These are phyloP conservation scores for Aspergillus tanneri DNA, from an alignment of 2,329 filamentous ascomycete genomes.

Conservation along the genomic window DNA sequence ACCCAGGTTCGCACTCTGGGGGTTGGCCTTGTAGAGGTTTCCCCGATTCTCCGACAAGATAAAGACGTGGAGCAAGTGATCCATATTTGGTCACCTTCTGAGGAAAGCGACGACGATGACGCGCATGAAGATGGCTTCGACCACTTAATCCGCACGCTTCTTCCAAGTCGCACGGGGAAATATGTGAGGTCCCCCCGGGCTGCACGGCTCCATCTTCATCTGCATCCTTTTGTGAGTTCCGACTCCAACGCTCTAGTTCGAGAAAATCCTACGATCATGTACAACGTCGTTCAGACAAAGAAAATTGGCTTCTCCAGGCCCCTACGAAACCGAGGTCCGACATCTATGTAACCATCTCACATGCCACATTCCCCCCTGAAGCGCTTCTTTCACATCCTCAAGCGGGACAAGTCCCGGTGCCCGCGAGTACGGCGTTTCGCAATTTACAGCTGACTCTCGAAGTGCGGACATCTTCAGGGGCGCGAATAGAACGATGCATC, in stretches of 20 bases:
- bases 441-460: constrained; percentile 89
- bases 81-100: constrained; percentile 70
- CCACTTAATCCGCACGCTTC: constrained; percentile 68
- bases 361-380: constrained; percentile 71
- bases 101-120: constrained; percentile 56
- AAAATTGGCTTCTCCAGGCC: constrained; percentile 94
- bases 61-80: constrained; percentile 74
- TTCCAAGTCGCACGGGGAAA: constrained; percentile 69
- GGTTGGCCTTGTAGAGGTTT: constrained; percentile 74
- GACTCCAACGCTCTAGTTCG: constrained; percentile 81
- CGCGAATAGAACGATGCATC: constrained; percentile 84
- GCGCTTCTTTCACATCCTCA: constrained; percentile 67
- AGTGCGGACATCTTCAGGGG: constrained; percentile 74
- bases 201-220: constrained; percentile 74
- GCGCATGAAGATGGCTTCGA: constrained; percentile 68
- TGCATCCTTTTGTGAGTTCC: constrained; percentile 72
- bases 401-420: constrained; percentile 73
- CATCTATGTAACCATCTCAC: constrained; percentile 85
- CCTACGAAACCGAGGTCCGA: constrained; percentile 86
- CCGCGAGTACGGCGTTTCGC: constrained; percentile 62
- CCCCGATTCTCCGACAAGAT: constrained; percentile 67
- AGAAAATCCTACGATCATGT: constrained; percentile 81
- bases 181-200: constrained; percentile 72
- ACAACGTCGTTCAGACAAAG: constrained; percentile 74
- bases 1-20: constrained; percentile 68